These are phyloP conservation scores for Solanum dulcamara DNA, from an alignment of 257 asterid genomes.

Conservation along the genomic window DNA sequence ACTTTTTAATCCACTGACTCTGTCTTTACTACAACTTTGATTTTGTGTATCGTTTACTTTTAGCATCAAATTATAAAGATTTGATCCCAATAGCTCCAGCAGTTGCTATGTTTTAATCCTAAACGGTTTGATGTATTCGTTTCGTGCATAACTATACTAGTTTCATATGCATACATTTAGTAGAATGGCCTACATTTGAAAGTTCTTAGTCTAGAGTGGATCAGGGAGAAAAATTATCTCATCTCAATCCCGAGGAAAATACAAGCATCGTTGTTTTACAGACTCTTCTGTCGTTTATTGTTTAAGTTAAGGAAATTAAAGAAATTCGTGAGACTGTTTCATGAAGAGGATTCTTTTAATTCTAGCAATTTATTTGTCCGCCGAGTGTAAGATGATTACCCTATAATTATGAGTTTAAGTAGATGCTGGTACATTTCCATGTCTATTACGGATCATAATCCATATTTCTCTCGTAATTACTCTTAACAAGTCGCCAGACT, in stretches of 20 bases:
- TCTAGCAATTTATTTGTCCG: not conserved
- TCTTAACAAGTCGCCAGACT: not conserved
- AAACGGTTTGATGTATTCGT: not conserved
- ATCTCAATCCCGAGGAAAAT: too few relatives aligned
- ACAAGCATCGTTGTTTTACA: too few relatives aligned
- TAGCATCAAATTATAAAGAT: not conserved
- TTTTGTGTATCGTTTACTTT: not conserved
- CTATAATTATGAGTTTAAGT: not conserved
- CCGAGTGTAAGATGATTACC: not conserved
- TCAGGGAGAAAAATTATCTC: too few relatives aligned
- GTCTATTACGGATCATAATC: not conserved
- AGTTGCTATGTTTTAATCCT: not conserved
- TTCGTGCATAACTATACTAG: not conserved
- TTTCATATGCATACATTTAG: not conserved
- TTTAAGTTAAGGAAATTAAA: not conserved
- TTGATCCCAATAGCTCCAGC: not conserved
- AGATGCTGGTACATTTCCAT: not conserved
- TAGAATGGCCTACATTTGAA: not conserved
- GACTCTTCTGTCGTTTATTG: not conserved
- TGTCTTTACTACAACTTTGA: not conserved
- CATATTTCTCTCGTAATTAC: not conserved
- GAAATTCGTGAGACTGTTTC: not conserved
- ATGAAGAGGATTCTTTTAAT: not conserved
- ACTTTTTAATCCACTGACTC: not conserved
- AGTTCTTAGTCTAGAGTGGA: not conserved